Conservation (phyloP, 306 rosid genomes). For the Arachis hypogaea region DNA sequence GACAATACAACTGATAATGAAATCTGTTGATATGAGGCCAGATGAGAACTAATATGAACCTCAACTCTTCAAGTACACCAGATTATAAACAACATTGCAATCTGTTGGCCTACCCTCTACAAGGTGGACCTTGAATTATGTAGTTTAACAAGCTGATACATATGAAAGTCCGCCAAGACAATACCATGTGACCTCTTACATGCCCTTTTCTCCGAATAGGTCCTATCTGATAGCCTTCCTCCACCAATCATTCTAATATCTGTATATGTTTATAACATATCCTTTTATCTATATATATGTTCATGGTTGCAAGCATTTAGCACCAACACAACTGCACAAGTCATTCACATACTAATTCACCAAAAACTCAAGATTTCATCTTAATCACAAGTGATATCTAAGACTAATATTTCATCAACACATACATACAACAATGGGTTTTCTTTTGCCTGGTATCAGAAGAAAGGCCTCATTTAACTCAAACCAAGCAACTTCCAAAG, state of each 20-base stretch:
- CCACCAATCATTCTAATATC: constrained; percentile 5
- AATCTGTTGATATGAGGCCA: background rate
- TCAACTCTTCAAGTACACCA: too few species aligned
- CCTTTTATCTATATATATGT: background rate
- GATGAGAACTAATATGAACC: too few species aligned
- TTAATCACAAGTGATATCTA: background rate
- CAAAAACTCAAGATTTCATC: background rate
- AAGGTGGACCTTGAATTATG: constrained; percentile 3
- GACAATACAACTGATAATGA: background rate
- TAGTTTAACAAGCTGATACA: background rate
- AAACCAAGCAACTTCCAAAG: background rate
- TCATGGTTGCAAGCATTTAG: background rate
- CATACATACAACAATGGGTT: constrained; percentile 24
- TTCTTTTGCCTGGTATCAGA: constrained; percentile 29
- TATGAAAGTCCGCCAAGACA: constrained; percentile 27
- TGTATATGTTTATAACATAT: background rate
- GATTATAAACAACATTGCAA: constrained; percentile 1
- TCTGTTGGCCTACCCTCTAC: background rate
- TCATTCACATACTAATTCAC: constrained; percentile 14
- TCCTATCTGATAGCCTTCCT: background rate
- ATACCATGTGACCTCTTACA: constrained; percentile 25
- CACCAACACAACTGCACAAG: too few species aligned
- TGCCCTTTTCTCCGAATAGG: background rate
- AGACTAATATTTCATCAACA: background rate
- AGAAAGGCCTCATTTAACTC: background rate